Conservation (phyloP, 441 rosid genomes). For the Lepidium campestre region DNA sequence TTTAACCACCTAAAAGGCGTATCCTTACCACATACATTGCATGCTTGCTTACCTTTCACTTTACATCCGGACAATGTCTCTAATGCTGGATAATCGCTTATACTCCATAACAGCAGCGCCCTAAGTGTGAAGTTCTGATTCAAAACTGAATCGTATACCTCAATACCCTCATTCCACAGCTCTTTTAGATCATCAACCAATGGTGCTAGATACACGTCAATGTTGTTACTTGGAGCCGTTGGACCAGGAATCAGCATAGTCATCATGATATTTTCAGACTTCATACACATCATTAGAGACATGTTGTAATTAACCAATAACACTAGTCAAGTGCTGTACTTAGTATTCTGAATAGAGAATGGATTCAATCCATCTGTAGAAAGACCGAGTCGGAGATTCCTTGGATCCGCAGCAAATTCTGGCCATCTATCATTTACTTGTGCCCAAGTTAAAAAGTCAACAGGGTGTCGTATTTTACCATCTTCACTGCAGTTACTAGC, state of each 20-base stretch:
- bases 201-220: background rate
- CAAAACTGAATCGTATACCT: no score
- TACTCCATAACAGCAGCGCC: background rate
- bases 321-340: background rate
- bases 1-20: background rate
- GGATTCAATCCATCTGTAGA: background rate
- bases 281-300: background rate
- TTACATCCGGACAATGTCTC: background rate
- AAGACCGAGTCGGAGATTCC: background rate
- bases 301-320: background rate
- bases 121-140: background rate
- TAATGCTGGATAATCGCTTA: background rate
- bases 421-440: background rate
- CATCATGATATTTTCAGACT: background rate
- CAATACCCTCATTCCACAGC: background rate
- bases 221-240: background rate
- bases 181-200: background rate
- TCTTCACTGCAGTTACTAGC: background rate
- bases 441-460: background rate
- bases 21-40: background rate
- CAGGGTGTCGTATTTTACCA: background rate
- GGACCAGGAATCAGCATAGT: background rate
- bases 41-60: background rate
- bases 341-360: background rate
- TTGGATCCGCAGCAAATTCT: background rate